These are phyloP conservation scores for Backusella morwellensis DNA, from an alignment of 192 early-diverging fungal species.

Conservation along the genomic window DNA sequence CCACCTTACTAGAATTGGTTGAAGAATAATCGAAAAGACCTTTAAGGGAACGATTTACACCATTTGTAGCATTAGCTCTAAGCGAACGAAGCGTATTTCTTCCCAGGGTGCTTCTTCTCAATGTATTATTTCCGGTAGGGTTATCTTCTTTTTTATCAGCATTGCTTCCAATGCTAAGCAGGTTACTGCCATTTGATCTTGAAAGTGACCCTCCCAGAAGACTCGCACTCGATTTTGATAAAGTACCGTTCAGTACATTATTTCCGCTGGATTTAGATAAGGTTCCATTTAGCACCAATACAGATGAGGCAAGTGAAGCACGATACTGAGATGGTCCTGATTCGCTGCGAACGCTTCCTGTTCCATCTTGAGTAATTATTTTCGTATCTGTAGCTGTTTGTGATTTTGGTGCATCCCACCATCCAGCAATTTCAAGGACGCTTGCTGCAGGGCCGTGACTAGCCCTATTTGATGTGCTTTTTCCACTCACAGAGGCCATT, in stretches of 20 bases:
- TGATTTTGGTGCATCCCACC: conserved; percentile 10
- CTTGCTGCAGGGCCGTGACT: not conserved
- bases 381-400: not conserved
- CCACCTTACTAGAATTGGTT: not conserved
- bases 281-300: not conserved
- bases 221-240: not conserved
- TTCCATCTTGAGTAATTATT: not conserved
- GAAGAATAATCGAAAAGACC: conserved; percentile 4
- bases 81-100: conserved; percentile 1
- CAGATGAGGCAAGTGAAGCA: not conserved
- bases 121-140: not conserved
- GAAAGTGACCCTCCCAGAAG: not conserved
- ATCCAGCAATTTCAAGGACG: conserved; percentile 7
- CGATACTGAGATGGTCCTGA: not conserved
- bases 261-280: conserved; percentile 1
- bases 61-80: not conserved
- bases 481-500: not conserved
- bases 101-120: conserved; percentile 4
- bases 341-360: not conserved
- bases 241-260: not conserved
- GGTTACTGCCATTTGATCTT: not conserved
- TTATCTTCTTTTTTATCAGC: not conserved
- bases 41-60: not conserved
- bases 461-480: not conserved
- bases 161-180: conserved; percentile 1